Conservation (phyloP, 257 asterid genomes). For the Anisodus tanguticus region DNA sequence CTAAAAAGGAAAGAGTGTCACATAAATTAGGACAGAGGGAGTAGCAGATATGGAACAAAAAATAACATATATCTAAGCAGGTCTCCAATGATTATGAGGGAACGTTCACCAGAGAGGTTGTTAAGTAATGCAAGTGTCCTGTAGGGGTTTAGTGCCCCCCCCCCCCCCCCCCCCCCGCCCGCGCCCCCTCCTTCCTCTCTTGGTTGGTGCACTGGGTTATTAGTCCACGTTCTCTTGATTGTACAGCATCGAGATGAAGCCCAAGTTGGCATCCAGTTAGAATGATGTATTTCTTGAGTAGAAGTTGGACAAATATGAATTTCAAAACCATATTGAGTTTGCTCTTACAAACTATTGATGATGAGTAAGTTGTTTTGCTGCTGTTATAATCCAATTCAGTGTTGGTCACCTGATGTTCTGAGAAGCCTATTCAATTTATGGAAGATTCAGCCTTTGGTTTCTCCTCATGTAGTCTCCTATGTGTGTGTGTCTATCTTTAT, state of each 20-base stretch:
- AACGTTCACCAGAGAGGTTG: neutral
- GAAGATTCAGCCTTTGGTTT: constrained; percentile 14
- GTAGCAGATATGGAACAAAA: neutral
- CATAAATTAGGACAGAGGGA: no score
- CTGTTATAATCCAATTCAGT: constrained; percentile 4
- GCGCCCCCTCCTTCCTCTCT: neutral
- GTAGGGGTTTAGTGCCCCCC: neutral
- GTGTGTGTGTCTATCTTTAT: neutral
- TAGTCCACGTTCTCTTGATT: neutral
- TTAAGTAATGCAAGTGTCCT: neutral
- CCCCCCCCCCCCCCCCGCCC: neutral
- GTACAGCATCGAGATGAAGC: neutral
- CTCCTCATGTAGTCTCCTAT: neutral
- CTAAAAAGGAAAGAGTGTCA: no score
- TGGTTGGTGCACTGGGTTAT: neutral
- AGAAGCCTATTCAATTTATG: neutral
- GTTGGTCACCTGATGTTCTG: neutral
- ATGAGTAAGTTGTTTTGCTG: neutral
- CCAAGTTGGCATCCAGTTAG: neutral
- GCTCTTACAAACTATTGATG: neutral
- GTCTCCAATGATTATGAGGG: constrained; percentile 22
- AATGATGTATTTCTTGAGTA: constrained; percentile 8
- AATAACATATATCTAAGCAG: neutral
- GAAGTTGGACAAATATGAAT: neutral
- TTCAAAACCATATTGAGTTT: neutral